Percentiles rank a stretch among this genome's conserved stretches.
These are phyloP conservation scores for Cutaneotrichosporon sp. DNA, from an alignment of 1,284 basidiomycete species.

Conservation along the genomic window DNA sequence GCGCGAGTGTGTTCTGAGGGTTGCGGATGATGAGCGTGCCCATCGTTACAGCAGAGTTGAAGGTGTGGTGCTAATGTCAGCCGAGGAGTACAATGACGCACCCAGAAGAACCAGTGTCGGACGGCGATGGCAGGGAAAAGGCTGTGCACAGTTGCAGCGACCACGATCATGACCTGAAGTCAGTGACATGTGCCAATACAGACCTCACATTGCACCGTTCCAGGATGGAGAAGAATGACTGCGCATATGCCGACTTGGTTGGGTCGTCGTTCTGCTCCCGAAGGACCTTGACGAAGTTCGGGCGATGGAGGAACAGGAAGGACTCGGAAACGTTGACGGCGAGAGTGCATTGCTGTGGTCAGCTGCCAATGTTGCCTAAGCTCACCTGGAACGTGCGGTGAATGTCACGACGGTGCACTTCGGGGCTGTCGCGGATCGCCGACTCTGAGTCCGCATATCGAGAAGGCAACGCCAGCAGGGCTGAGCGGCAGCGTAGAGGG, in stretches of 20 bases:
- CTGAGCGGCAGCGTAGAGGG: slow-evolving; percentile 30
- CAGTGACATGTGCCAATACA: neutral
- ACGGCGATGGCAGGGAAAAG: slow-evolving; percentile 30
- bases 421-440: slow-evolving; percentile 23
- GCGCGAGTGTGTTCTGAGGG: slow-evolving; percentile 29
- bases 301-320: slow-evolving; percentile 32
- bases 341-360: slow-evolving; percentile 29
- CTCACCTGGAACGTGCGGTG: slow-evolving; percentile 32
- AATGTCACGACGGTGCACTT: slow-evolving; percentile 22
- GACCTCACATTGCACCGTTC: slow-evolving; percentile 33
- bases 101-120: slow-evolving; percentile 34
- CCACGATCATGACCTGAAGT: slow-evolving; percentile 33
- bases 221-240: slow-evolving; percentile 31
- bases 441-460: slow-evolving; percentile 20
- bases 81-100: neutral
- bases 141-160: slow-evolving; percentile 30
- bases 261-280: slow-evolving; percentile 27
- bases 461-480: slow-evolving; percentile 23
- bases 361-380: neutral
- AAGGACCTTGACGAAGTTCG: slow-evolving; percentile 32
- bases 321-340: slow-evolving; percentile 31
- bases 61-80: slow-evolving; percentile 31
- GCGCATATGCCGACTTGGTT: slow-evolving; percentile 20
- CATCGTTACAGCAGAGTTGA: slow-evolving; percentile 39
- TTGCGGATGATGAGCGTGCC: slow-evolving; percentile 35